Conservation (phyloP, 352 stramenopile genomes). For the Phytophthora europaea region DNA sequence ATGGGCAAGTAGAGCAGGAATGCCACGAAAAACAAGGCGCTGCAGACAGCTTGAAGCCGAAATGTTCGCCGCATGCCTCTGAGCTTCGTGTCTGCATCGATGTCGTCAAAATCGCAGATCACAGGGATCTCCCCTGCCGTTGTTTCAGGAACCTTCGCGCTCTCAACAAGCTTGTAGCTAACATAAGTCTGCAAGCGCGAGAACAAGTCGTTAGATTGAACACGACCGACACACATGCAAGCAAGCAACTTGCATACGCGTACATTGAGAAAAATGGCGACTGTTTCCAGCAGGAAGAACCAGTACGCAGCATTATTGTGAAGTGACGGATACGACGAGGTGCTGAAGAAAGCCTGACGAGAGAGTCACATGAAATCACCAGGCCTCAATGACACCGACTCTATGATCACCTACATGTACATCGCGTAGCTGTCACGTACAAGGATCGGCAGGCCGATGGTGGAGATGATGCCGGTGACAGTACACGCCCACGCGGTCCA, state of each 20-base stretch:
- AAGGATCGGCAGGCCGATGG: conserved; percentile 61
- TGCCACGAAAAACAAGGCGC: conserved; percentile 58
- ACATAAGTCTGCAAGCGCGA: conserved; percentile 37
- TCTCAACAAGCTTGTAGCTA: conserved; percentile 38
- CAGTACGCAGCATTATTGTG: conserved; percentile 74
- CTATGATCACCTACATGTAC: background rate
- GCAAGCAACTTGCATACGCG: background rate
- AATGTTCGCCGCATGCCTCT: conserved; percentile 39
- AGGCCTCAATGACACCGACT: background rate
- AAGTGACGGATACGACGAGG: conserved; percentile 56
- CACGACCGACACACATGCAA: too few species aligned
- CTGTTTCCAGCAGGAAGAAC: conserved; percentile 75
- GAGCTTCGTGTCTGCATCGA: conserved; percentile 18
- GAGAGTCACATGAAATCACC: background rate
- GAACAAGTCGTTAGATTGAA: background rate
- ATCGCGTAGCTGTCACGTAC: conserved; percentile 30
- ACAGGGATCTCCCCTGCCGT: conserved; percentile 24
- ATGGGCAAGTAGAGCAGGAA: conserved; percentile 77
- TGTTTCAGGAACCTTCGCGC: conserved; percentile 14
- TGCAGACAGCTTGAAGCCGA: conserved; percentile 40
- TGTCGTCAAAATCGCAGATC: conserved; percentile 27
- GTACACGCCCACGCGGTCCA: conserved; percentile 27
- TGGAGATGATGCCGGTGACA: conserved; percentile 50
- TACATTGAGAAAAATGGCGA: conserved; percentile 73
- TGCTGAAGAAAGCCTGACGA: conserved; percentile 68